A percentile compares a stretch with the other conserved stretches of the same genome.
phyloP scores from a whole-genome alignment of 1,139 yeast genomes.

The Suhomyces yuchorum region DNA sequence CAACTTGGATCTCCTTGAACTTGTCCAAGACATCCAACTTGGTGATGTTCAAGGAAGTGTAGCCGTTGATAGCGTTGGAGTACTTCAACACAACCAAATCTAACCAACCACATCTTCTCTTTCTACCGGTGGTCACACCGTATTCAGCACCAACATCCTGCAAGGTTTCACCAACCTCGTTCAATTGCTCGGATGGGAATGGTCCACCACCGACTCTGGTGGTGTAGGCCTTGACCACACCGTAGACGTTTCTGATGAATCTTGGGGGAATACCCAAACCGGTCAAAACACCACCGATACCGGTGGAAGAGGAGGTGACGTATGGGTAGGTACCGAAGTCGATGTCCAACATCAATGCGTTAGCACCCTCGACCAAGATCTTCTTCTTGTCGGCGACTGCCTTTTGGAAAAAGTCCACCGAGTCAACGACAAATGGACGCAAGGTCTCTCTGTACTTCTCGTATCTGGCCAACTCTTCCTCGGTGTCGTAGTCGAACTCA shows the following conservation, averaged over 20 bases:
- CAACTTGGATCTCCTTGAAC: conserved; percentile 85
- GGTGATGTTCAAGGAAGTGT: conserved; percentile 90
- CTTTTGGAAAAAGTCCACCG: conserved; percentile 84
- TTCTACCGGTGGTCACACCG: conserved; percentile 99
- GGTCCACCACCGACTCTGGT: conserved; percentile 99
- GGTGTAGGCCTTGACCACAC: conserved; percentile 98
- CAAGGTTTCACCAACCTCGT: conserved; percentile 80
- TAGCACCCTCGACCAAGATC: conserved; percentile 96
- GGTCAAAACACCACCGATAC: conserved; percentile 97
- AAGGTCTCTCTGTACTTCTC: conserved; percentile 71
- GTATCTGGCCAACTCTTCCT: conserved; percentile 76
- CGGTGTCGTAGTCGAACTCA: conserved; percentile 83
- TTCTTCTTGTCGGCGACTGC: conserved; percentile 79
- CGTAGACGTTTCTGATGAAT: conserved; percentile 76
- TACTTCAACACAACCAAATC: conserved; percentile 93
- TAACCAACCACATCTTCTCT: conserved; percentile 99
- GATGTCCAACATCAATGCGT: conserved; percentile 95
- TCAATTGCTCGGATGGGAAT: conserved; percentile 96
- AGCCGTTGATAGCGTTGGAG: conserved; percentile 89
- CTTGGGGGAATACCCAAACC: conserved; percentile 96
- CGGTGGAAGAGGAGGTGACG: conserved; percentile 93
- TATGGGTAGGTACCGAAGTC: conserved; percentile 98
- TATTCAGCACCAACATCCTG: conserved; percentile 92
- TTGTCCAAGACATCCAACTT: conserved; percentile 93
- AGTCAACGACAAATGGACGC: conserved; percentile 91